These are phyloP conservation scores for Nannochloropsis oceanica DNA, from an alignment of 108 stramenopile species.

Conservation along the genomic window DNA sequence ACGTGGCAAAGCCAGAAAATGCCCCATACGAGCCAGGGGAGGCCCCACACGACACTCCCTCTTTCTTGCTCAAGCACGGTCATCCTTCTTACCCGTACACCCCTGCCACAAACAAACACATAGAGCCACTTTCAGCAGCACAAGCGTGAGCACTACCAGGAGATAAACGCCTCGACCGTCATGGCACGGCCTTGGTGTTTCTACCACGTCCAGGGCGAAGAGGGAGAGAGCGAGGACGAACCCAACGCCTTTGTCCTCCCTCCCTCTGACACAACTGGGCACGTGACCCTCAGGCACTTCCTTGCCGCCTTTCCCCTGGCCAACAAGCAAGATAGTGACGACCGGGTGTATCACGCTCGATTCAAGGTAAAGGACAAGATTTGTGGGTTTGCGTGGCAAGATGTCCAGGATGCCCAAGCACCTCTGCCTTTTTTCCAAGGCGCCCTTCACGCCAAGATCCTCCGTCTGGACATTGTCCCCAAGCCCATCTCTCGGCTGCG, in stretches of 20 bases:
- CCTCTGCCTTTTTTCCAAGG: background rate
- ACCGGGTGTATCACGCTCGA: background rate
- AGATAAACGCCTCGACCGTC: no score
- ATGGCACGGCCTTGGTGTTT: background rate
- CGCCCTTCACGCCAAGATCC: background rate
- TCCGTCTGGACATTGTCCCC: background rate
- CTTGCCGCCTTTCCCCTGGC: background rate
- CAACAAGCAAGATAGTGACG: background rate
- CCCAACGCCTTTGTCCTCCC: background rate
- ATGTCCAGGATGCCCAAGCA: background rate
- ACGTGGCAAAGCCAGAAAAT: no score
- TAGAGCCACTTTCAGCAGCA: no score
- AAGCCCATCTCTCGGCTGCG: background rate
- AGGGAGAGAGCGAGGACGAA: background rate
- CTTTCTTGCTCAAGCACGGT: no score
- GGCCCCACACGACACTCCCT: no score
- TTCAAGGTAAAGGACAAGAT: background rate
- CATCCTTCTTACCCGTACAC: no score
- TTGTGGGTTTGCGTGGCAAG: background rate
- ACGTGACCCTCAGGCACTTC: background rate
- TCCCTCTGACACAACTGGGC: background rate
- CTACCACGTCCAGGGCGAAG: background rate
- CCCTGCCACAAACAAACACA: no score
- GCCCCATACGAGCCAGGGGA: no score
- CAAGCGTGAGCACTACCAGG: no score